phyloP scores from a whole-genome alignment of 1,139 yeast species.

The Geotrichum europaeum region DNA sequence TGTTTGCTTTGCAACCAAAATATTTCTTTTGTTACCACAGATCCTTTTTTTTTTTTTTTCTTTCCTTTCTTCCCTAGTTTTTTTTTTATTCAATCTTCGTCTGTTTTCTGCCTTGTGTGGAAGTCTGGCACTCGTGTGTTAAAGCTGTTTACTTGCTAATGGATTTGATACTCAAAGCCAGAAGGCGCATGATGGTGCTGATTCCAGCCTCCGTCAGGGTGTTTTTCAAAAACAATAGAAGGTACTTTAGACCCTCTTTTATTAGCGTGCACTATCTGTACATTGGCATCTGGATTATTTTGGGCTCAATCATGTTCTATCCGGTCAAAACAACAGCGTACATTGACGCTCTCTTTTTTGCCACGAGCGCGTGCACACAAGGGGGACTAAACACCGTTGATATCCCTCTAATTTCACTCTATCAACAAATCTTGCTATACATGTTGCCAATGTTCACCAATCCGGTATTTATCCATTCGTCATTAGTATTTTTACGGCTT shows the following conservation, averaged over 20 bases:
- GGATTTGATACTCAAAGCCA: not conserved
- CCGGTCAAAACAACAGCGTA: constrained; percentile 62
- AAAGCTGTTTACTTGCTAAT: not conserved
- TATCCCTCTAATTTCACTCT: constrained; percentile 53
- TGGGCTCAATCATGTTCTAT: constrained; percentile 68
- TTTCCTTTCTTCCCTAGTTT: not conserved
- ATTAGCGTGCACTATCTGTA: constrained; percentile 15
- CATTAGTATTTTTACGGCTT: constrained; percentile 13
- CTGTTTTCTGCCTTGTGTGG: not conserved
- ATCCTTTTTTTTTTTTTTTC: not conserved
- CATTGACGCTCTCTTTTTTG: constrained; percentile 72
- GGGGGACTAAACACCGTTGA: constrained; percentile 85
- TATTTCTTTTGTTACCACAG: not conserved
- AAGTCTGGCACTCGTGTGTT: not conserved
- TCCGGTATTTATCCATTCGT: constrained; percentile 82
- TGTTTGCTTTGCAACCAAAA: not conserved
- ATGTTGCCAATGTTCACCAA: constrained; percentile 57
- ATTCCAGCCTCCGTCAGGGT: not conserved
- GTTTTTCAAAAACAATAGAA: not conserved
- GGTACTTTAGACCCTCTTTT: constrained; percentile 1
- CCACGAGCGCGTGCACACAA: constrained; percentile 76
- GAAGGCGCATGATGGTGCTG: not conserved
- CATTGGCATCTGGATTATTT: constrained; percentile 30
- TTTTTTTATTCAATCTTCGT: too few relatives aligned
- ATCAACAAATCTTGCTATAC: constrained; percentile 61